Base-by-base conservation (phyloP, 1,139 yeast species). In the Pichia sp. region DNA sequence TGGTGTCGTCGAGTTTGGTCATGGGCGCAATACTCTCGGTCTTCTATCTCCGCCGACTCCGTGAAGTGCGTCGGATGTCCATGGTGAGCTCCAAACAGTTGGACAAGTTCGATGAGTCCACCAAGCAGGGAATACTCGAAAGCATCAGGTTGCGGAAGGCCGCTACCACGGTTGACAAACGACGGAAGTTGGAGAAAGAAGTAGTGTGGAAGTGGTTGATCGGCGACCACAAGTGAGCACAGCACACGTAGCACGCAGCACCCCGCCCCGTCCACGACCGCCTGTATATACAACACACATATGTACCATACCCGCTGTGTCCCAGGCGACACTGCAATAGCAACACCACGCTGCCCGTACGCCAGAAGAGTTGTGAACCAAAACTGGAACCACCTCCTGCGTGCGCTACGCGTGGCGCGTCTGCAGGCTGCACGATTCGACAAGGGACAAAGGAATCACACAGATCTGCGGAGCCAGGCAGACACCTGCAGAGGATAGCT, bases 161-260 rank as follows among this genome's bases (percentile, higher is more conserved):
- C 19, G 11, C 32, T n/a, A 28, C 33, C 14, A 11, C 41, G 2
- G 19, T 19, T 6, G 42, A 35, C 4, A 25, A 38, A 28, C 34
- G 32, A 8, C 20, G 40, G 14, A 67, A 42, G 21, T 38, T 65
- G 43, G 79, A 77, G 41, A 66, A 77, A 50, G 84, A 79, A 47
- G 69, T 74, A 36, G 73, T 80, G 7, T 81, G 89, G 89, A 72
- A 79, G 52, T 81, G 85, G 89, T 67, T 82, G 45, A 72, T 78
- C 37, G 81, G 78, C 41, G 79, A 77, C 17, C 45, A 37, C 21
- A 41, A 41, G 8, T 44, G 35, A 17, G 4, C 12, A 12, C 4
- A 8, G 10, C 10, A 10, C 10, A 8, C 24, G 10, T 22, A 10
- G 24, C 24, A 22, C 10, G 24, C n/a, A n/a, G n/a, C n/a, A n/a